Percentiles rank a stretch among this genome's conserved stretches.
These are phyloP conservation scores for Beauveria rudraprayagi DNA, from an alignment of 2,329 filamentous ascomycete species.

Conservation along the genomic window DNA sequence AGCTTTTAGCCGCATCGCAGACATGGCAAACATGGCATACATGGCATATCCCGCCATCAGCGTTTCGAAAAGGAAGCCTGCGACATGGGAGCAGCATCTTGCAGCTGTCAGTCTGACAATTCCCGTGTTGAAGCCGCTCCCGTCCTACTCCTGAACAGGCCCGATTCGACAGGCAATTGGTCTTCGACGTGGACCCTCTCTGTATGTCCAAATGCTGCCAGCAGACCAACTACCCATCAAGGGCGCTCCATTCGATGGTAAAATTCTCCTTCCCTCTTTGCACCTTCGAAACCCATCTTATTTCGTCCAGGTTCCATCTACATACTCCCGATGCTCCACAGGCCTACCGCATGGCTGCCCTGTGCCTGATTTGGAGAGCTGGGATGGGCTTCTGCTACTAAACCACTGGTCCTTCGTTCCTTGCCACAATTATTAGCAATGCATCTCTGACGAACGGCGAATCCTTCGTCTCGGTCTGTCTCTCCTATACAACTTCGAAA, in stretches of 20 bases:
- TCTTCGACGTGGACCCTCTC: background rate
- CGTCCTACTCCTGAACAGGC: background rate
- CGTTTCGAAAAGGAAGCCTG: background rate
- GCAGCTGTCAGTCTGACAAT: background rate
- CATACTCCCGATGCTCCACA: background rate
- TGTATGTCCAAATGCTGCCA: background rate
- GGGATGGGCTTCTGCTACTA: background rate
- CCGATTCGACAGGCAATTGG: background rate
- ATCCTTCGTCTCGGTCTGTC: background rate
- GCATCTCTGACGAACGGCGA: background rate
- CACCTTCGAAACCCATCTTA: background rate
- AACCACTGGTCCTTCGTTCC: background rate
- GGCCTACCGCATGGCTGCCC: conserved; percentile 1
- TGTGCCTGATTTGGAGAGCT: background rate
- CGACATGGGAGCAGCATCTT: background rate
- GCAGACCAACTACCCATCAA: background rate
- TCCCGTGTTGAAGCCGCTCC: conserved; percentile 4
- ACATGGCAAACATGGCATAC: background rate
- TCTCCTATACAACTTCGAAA: background rate
- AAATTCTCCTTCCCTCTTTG: background rate
- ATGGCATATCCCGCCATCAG: background rate
- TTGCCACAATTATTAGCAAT: no score
- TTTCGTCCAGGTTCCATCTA: background rate
- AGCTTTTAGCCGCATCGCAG: background rate
- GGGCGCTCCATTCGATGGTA: background rate